Percentiles rank a stretch among this genome's conserved stretches.
phyloP scores from a whole-genome alignment of 768 basidiomycete species.

The Gymnopilus dilepis region DNA sequence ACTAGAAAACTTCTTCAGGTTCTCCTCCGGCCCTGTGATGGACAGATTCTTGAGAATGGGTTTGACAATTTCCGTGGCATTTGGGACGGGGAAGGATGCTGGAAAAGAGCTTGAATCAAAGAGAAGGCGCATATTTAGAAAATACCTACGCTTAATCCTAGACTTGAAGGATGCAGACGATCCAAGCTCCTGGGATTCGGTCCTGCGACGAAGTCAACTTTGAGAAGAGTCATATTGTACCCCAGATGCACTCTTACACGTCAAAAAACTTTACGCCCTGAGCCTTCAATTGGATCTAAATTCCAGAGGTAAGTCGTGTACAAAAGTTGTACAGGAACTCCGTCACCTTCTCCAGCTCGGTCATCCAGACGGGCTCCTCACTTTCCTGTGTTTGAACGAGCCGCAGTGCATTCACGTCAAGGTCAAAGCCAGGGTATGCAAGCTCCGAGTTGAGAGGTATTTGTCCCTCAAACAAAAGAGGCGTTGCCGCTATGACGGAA shows the following conservation, averaged over 20 bases:
- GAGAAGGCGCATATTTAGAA: conserved; percentile 9
- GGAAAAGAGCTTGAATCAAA: conserved; percentile 21
- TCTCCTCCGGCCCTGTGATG: conserved; percentile 64
- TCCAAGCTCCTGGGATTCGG: conserved; percentile 73
- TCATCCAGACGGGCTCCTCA: conserved; percentile 75
- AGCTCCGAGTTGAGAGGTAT: conserved; percentile 39
- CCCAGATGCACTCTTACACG: conserved; percentile 54
- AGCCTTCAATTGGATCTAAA: conserved; percentile 77
- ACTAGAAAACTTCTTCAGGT: conserved; percentile 69
- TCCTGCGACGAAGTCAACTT: conserved; percentile 45
- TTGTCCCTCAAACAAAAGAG: conserved; percentile 43
- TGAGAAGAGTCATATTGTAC: background rate
- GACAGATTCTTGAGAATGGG: conserved; percentile 72
- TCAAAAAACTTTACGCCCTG: conserved; percentile 87
- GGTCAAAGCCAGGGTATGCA: conserved; percentile 62
- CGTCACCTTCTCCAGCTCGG: conserved; percentile 86
- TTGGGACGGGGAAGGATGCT: conserved; percentile 64
- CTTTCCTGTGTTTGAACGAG: conserved; percentile 77
- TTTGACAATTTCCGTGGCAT: conserved; percentile 59
- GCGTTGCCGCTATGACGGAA: conserved; percentile 46
- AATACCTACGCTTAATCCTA: conserved; percentile 43
- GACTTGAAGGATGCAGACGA: conserved; percentile 40
- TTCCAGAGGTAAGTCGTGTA: no score
- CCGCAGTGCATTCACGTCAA: conserved; percentile 74
- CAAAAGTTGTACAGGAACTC: conserved; percentile 1